Evolutionary conservation across 176 grass and related monocot genomes (phyloP), one percentile per base, ranked within the genome.

Genomic region (Miscanthus lutarioriparius): DNA sequence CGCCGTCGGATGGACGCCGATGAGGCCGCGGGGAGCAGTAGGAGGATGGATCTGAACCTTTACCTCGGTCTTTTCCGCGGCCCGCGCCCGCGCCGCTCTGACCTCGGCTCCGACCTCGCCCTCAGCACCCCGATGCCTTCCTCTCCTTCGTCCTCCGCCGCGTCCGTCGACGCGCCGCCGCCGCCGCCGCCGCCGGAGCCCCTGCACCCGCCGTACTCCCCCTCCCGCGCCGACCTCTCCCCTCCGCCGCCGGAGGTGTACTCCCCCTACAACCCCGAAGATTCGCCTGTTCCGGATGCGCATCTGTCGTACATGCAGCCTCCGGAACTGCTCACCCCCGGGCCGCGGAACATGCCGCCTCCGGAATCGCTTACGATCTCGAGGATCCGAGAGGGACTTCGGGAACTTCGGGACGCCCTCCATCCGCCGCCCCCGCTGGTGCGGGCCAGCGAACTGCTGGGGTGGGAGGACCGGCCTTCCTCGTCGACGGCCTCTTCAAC

Each of bases 41-140:
- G 89, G 78, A 91, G 85, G 83, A 96, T 99, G 96, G 96, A 99
- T 99, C 90, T 99, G 89, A 99, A 99, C 80, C 96, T 99, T 30
- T 96, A 99, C 80, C 90, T 99, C 36, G 96, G 96, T 25, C 92
- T 92, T 58, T 93, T 93, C 58, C 93, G 71, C 72, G 86, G 86
- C 27, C 93, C 89, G 16, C 96, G 93, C 65, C 86, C 86, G 38
- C 93, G 89, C 38, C 85, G 93, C 83, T 87, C 85, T 17, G 96
- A 96, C 91, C 90, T 96, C 23, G 96, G 96, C 28, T 99, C 96
- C 70, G 96, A 99, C 88, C 90, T 99, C 38, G 90, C 91, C 49
- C 96, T 96, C 80, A 92, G 91, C 87, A 85, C 92, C 36, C 89
- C 91, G 78, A 93, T 96, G 91, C 89, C 89, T 8, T 92, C 91